Conservation (phyloP, 441 rosid genomes). For the Pelargonium fulgidum region DNA sequence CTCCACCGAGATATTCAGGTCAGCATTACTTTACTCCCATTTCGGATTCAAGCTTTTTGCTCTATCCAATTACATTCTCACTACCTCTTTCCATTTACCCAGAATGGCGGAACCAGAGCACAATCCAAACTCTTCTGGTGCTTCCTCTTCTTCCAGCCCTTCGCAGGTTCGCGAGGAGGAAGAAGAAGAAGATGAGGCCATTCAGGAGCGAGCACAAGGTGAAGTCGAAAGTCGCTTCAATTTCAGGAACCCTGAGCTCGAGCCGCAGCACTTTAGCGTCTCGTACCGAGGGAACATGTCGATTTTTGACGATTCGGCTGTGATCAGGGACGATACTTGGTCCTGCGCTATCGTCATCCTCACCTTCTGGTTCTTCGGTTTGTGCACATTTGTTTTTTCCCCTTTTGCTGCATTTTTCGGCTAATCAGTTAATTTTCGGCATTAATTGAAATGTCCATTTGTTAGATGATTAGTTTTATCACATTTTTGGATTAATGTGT, state of each 20-base stretch:
- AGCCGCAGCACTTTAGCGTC: conserved; percentile 30
- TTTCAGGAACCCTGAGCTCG: conserved; percentile 35
- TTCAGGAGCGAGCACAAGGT: conserved; percentile 7
- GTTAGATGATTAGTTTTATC: too few species aligned
- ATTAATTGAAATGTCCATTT: background rate
- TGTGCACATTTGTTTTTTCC: conserved; percentile 16
- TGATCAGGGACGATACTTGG: conserved; percentile 65
- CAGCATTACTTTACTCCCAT: background rate
- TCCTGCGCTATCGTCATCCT: conserved; percentile 67
- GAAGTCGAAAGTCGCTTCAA: background rate
- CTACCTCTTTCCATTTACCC: background rate
- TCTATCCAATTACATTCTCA: background rate
- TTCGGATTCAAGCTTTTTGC: background rate
- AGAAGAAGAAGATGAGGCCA: conserved; percentile 38
- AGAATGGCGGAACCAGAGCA: conserved; percentile 47
- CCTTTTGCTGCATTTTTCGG: too few species aligned
- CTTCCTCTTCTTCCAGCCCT: conserved; percentile 23
- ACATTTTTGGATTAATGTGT: too few species aligned
- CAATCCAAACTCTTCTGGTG: conserved; percentile 27
- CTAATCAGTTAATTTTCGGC: too few species aligned
- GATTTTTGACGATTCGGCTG: conserved; percentile 27
- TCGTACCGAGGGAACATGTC: conserved; percentile 40
- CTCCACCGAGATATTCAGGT: conserved; percentile 27
- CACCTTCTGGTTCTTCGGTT: conserved; percentile 66
- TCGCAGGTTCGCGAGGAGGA: conserved; percentile 40